phyloP scores from a whole-genome alignment of 2,329 filamentous ascomycete species.

The Colletotrichum cordylinicola region DNA sequence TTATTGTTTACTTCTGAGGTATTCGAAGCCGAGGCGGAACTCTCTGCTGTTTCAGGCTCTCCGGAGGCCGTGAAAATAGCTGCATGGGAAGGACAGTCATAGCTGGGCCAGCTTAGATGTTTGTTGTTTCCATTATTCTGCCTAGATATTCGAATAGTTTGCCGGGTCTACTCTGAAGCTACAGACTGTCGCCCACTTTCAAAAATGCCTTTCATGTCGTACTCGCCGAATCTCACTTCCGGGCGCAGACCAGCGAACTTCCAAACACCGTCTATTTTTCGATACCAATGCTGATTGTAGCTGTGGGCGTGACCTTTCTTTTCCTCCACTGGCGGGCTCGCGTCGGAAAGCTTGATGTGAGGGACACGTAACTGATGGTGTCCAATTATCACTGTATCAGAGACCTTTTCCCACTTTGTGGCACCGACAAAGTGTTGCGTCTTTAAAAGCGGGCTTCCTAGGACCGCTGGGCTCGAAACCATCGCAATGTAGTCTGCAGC shows the following conservation, averaged over 20 bases:
- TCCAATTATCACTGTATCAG: constrained; percentile 63
- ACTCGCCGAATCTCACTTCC: constrained; percentile 62
- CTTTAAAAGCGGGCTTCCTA: constrained; percentile 66
- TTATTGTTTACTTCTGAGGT: not conserved
- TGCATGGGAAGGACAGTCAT: not conserved
- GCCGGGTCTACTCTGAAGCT: not conserved
- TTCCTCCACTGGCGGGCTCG: constrained; percentile 48
- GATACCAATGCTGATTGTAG: constrained; percentile 63
- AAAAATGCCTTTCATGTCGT: constrained; percentile 62
- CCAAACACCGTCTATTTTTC: constrained; percentile 64
- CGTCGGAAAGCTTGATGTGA: constrained; percentile 65
- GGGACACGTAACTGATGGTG: constrained; percentile 67
- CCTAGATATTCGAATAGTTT: too few species aligned
- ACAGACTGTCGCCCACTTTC: not conserved
- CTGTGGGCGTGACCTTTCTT: constrained; percentile 67
- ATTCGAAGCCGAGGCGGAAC: not conserved
- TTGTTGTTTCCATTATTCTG: not conserved
- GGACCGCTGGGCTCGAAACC: constrained; percentile 60
- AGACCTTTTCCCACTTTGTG: constrained; percentile 63
- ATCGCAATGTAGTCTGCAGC: constrained; percentile 65
- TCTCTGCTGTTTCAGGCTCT: not conserved
- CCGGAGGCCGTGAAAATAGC: too few species aligned
- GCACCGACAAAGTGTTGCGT: constrained; percentile 71
- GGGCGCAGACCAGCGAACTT: constrained; percentile 65
- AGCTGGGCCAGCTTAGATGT: accelerated